Base-by-base conservation (phyloP, 805 yeast genomes). In the Yamadazyma olivae region DNA sequence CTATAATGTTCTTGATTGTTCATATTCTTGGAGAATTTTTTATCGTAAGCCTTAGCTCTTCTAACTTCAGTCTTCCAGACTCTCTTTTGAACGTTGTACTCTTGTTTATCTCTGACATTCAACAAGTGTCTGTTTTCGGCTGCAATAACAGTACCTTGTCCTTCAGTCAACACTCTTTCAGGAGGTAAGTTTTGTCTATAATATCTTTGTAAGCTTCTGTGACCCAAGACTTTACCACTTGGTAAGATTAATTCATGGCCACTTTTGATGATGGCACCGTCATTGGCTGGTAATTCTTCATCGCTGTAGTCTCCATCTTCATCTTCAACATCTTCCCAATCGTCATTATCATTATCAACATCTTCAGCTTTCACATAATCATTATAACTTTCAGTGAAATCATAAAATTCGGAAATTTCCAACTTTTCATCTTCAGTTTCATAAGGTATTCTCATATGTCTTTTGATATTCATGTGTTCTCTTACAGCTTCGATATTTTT, bases 391-490 rank as follows among this genome's bases (percentile, higher is more conserved):
- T 86, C 71, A 3, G 81, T 67, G 61, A 87, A 90, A 55, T 91
- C 96, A 55, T 93, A 93, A 53, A 83, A 93, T 27, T 79, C 82
- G 0, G 89, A 75, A 29, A 91, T 71, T 51, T 81, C 83, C 32
- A 79, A 72, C 52, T 80, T 79, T 51, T 93, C 95, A 39, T 81
- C 82, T 36, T 78, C 82, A 0, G 78, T 61, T 50, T 93, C 98
- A 59, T 84, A 93, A 1, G 98, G 97, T 41, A 93, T 73, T 53
- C 79, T 76, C 65, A 91, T 83, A 59, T 93, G 99, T 39, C 88
- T 79, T 59, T 93, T 93, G 6, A 83, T 74, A 4, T 70, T 50
- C 84, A 88, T 82, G 59, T 93, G 99, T 28, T 87, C 93, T 48
- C 96, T 80, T 8, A 86, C 89, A 41, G 95, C 84, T 51, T 86